phyloP scores from a whole-genome alignment of 2,329 filamentous ascomycete species.

The Helotiales sp. region DNA sequence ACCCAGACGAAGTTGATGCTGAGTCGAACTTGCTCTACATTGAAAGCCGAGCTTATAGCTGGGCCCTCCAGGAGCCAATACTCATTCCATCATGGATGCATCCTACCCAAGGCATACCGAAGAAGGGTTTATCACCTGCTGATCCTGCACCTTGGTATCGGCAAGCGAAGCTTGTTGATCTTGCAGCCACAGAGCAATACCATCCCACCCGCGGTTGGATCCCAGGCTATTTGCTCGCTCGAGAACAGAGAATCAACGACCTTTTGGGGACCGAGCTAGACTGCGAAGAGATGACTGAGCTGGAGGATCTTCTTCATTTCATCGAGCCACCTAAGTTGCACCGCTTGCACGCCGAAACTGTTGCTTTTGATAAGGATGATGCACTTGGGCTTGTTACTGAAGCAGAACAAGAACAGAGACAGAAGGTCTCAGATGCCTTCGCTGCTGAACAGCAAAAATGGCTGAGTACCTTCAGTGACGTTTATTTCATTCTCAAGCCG shows the following conservation, averaged over 20 bases:
- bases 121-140: constrained; percentile 17
- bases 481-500: constrained; percentile 21
- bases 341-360: background rate
- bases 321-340: constrained; percentile 11
- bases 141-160: constrained; percentile 27
- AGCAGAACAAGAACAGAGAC: background rate
- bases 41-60: constrained; percentile 35
- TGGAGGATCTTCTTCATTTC: constrained; percentile 14
- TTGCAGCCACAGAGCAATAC: background rate
- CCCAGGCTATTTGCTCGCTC: constrained; percentile 16
- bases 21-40: constrained; percentile 31
- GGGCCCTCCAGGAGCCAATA: constrained; percentile 33
- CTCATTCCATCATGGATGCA: constrained; percentile 39
- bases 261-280: constrained; percentile 8
- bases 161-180: background rate
- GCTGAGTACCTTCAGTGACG: constrained; percentile 1
- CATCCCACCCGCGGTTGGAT: constrained; percentile 21
- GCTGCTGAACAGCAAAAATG: background rate
- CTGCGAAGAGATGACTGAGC: background rate
- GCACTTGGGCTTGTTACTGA: background rate
- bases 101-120: constrained; percentile 32
- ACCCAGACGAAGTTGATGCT: constrained; percentile 30
- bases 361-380: background rate
- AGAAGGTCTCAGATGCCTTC: background rate
- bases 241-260: constrained; percentile 23